phyloP scores from a whole-genome alignment of 108 stramenopile genomes.

The Nitzschia putrida region DNA sequence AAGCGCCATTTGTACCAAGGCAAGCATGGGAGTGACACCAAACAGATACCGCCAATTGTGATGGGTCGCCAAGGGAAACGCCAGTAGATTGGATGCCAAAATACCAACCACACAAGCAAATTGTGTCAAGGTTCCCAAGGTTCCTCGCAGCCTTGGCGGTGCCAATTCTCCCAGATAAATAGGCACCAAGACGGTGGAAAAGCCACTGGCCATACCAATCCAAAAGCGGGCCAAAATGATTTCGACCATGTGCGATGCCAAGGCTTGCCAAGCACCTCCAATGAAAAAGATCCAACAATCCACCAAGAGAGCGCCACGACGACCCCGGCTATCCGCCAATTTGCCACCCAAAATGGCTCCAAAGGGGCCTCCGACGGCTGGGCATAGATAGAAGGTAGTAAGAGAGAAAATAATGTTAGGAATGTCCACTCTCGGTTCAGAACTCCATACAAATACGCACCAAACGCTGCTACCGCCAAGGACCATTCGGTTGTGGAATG shows the following conservation, averaged over 20 bases:
- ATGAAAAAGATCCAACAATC: conserved; percentile 72
- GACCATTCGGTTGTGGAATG: conserved; percentile 75
- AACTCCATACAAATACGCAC: no score
- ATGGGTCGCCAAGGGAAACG: conserved; percentile 74
- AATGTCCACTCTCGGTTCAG: background rate
- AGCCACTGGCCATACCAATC: conserved; percentile 91
- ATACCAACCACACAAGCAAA: conserved; percentile 94
- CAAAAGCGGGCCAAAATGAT: conserved; percentile 81
- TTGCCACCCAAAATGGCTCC: conserved; percentile 63
- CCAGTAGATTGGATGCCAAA: conserved; percentile 77
- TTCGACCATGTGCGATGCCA: conserved; percentile 64
- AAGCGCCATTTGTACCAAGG: conserved; percentile 68
- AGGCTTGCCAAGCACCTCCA: conserved; percentile 65
- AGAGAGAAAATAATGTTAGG: background rate
- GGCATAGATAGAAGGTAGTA: background rate
- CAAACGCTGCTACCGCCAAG: conserved; percentile 13
- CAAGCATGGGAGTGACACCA: conserved; percentile 68
- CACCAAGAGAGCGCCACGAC: conserved; percentile 72
- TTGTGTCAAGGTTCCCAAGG: conserved; percentile 93
- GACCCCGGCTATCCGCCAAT: conserved; percentile 70
- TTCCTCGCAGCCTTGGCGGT: conserved; percentile 90
- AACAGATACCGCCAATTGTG: conserved; percentile 83
- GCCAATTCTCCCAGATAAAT: conserved; percentile 95
- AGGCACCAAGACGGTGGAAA: conserved; percentile 86
- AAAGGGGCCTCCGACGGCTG: conserved; percentile 71